phyloP scores from a whole-genome alignment of 2,329 filamentous ascomycete species.

The Bipolaris sorokiniana region DNA sequence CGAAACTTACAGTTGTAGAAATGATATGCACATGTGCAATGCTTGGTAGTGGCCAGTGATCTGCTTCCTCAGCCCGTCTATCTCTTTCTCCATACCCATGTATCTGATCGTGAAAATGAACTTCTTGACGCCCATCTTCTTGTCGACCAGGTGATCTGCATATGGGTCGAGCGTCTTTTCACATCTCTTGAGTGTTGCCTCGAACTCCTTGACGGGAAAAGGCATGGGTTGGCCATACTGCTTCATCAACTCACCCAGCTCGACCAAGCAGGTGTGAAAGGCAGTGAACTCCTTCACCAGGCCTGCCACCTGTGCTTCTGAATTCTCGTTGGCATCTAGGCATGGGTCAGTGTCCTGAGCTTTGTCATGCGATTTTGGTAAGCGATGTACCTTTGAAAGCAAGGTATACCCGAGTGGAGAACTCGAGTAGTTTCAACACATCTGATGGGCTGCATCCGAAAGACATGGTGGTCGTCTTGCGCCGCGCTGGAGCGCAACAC shows the following conservation, averaged over 20 bases:
- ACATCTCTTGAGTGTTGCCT: constrained; percentile 39
- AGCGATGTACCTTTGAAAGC: constrained; percentile 40
- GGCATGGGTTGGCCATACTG: constrained; percentile 42
- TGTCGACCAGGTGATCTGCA: constrained; percentile 38
- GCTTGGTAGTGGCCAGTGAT: constrained; percentile 41
- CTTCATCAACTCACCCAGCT: constrained; percentile 41
- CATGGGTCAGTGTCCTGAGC: constrained; percentile 13
- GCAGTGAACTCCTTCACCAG: constrained; percentile 39
- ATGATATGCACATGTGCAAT: constrained; percentile 41
- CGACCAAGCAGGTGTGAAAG: constrained; percentile 38
- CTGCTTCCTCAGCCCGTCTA: constrained; percentile 36
- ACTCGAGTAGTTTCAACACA: constrained; percentile 40
- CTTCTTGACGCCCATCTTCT: constrained; percentile 40
- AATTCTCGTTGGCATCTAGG: constrained; percentile 45
- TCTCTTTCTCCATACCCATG: constrained; percentile 45
- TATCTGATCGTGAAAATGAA: constrained; percentile 40
- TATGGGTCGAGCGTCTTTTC: constrained; percentile 39
- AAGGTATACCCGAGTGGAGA: constrained; percentile 41
- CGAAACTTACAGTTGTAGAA: constrained; percentile 36
- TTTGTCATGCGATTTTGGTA: neutral
- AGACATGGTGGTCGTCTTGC: constrained; percentile 31
- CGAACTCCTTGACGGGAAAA: constrained; percentile 39
- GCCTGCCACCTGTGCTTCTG: constrained; percentile 39
- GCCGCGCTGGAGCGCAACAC: constrained; percentile 40
- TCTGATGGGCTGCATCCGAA: constrained; percentile 43